Percentiles rank a stretch among this genome's conserved stretches.
These are phyloP conservation scores for Paraphoma sp. DNA, from an alignment of 2,329 filamentous ascomycete genomes.

Conservation along the genomic window DNA sequence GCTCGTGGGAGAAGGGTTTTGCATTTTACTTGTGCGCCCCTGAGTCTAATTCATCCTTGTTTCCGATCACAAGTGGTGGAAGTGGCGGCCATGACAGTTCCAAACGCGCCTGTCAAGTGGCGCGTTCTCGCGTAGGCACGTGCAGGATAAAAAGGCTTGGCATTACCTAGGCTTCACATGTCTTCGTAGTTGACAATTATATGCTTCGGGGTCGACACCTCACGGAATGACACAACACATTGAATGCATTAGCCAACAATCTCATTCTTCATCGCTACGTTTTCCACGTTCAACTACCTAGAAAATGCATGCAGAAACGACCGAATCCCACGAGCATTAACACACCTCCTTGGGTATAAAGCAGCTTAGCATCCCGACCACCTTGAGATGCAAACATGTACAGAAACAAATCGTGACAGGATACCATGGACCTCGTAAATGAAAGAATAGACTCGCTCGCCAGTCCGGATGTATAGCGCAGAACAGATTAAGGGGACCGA, in stretches of 20 bases:
- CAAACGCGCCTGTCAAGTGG: neutral
- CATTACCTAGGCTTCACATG: no score
- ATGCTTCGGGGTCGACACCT: no score
- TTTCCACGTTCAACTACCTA: neutral
- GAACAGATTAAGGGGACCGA: neutral
- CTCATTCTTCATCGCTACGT: no score
- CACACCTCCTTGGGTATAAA: conserved; percentile 7
- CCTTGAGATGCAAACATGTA: conserved; percentile 6
- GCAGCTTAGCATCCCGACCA: conserved; percentile 2
- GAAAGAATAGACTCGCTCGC: neutral
- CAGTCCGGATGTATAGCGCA: conserved; percentile 5
- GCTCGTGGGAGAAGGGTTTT: no score
- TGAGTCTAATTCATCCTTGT: no score
- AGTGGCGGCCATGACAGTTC: no score
- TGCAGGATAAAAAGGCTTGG: neutral
- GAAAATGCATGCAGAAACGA: neutral
- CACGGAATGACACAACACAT: no score
- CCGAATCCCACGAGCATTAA: neutral
- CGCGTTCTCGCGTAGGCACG: conserved; percentile 22
- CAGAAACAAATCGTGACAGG: conserved; percentile 1
- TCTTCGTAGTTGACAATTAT: no score
- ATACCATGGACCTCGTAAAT: conserved; percentile 1
- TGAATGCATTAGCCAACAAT: no score
- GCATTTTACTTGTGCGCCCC: no score
- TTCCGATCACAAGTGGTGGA: no score